Percentiles rank a stretch among this genome's conserved stretches.
Conservation (phyloP, 2,329 filamentous ascomycete species). For the Gyromitra esculenta region DNA sequence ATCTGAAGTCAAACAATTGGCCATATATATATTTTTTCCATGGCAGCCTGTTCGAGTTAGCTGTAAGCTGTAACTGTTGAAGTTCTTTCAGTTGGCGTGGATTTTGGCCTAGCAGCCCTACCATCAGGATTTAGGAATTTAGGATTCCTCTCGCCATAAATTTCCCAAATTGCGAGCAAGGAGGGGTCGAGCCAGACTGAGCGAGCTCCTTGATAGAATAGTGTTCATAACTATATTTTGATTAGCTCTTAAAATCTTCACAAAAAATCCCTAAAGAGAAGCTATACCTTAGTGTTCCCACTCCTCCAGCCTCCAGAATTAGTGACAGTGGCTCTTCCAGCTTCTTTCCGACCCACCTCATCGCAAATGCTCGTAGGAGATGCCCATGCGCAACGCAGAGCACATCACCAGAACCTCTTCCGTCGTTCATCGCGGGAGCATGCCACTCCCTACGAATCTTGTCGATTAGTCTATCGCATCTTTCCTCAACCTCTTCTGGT, state of each 20-base stretch:
- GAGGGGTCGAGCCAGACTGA: too few relatives aligned
- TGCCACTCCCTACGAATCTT: conserved; percentile 77
- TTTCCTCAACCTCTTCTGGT: conserved; percentile 75
- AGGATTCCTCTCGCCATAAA: too few relatives aligned
- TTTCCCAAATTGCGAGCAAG: too few relatives aligned
- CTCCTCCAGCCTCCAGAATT: conserved; percentile 85
- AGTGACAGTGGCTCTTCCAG: conserved; percentile 76
- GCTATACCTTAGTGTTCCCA: conserved; percentile 77
- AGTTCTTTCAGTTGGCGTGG: too few relatives aligned
- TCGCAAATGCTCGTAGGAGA: conserved; percentile 85
- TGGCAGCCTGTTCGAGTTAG: too few relatives aligned
- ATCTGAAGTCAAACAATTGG: background rate
- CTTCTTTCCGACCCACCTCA: conserved; percentile 80
- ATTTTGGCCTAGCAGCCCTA: too few relatives aligned
- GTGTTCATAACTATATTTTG: conserved; percentile 75
- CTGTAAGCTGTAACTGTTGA: too few relatives aligned
- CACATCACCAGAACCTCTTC: conserved; percentile 70
- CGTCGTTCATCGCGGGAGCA: conserved; percentile 65
- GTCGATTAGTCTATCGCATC: conserved; percentile 78
- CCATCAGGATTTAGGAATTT: too few relatives aligned
- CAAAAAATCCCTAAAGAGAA: background rate
- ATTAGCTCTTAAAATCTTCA: background rate
- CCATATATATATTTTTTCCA: too few relatives aligned
- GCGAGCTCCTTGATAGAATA: conserved; percentile 72
- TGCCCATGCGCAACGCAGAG: conserved; percentile 89